A percentile compares a stretch with the other conserved stretches of the same genome.
These are phyloP conservation scores for Neurospora hispaniola DNA, from an alignment of 495 filamentous ascomycete species.

Conservation along the genomic window DNA sequence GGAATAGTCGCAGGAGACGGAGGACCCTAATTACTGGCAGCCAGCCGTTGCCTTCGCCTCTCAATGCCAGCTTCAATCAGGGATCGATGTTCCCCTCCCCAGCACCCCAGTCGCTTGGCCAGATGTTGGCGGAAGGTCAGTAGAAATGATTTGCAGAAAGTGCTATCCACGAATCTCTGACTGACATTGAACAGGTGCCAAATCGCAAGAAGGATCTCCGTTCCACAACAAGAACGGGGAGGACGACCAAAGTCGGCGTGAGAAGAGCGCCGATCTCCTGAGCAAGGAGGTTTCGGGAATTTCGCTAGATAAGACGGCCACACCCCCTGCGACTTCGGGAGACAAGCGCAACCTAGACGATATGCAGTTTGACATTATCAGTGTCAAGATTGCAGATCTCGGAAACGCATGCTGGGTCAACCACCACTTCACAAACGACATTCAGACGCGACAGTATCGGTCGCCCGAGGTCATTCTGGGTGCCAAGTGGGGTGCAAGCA, in stretches of 20 bases:
- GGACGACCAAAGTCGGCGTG: constrained; percentile 74
- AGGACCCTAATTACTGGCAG: constrained; percentile 94
- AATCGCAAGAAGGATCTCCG: constrained; percentile 41
- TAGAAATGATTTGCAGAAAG: constrained; percentile 5
- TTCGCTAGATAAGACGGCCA: constrained; percentile 68
- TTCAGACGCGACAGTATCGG: constrained; percentile 94
- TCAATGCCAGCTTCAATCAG: constrained; percentile 83
- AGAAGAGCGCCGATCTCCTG: constrained; percentile 88
- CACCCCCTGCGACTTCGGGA: constrained; percentile 27
- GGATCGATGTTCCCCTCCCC: constrained; percentile 57
- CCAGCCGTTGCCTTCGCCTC: constrained; percentile 88
- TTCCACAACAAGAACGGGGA: constrained; percentile 39
- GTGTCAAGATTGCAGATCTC: constrained; percentile 97
- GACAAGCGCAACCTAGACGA: constrained; percentile 44
- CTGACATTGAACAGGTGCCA: constrained; percentile 22
- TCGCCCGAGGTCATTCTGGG: constrained; percentile 96
- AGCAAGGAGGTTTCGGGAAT: constrained; percentile 91
- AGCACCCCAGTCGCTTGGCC: constrained; percentile 69
- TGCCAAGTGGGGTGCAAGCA: constrained; percentile 96
- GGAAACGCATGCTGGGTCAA: constrained; percentile 98
- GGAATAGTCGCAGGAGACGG: constrained; percentile 85
- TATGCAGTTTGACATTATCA: constrained; percentile 63
- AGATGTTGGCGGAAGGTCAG: constrained; percentile 73
- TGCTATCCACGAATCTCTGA: background rate
- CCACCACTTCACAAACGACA: constrained; percentile 99